phyloP scores from a whole-genome alignment of 2,329 filamentous ascomycete species.

The Diaporthe caulivora region DNA sequence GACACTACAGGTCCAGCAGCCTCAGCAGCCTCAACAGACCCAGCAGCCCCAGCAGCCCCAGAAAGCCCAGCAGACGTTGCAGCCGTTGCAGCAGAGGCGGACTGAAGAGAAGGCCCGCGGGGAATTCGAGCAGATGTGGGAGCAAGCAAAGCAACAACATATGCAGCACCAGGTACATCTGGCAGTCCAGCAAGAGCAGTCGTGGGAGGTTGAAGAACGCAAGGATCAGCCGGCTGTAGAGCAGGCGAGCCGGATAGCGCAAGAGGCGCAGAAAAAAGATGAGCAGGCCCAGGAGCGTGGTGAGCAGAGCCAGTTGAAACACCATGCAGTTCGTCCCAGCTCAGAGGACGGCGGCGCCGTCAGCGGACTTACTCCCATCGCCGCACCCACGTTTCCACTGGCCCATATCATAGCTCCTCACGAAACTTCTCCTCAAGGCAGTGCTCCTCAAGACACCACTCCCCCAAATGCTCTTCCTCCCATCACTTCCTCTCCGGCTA shows the following conservation, averaged over 20 bases:
- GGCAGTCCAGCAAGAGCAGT: neutral
- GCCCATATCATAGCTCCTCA: neutral
- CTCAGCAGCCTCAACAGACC: too few species aligned
- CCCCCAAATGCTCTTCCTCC: too few species aligned
- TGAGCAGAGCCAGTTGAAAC: neutral
- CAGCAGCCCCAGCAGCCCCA: neutral
- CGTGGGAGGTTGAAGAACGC: neutral
- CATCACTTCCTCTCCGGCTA: neutral
- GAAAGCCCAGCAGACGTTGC: too few species aligned
- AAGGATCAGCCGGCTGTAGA: neutral
- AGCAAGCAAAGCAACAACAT: neutral
- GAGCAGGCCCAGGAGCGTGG: neutral
- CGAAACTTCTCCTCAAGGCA: neutral
- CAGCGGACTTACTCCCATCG: neutral
- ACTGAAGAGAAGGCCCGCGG: too few species aligned
- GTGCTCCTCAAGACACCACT: neutral
- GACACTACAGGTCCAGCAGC: too few species aligned
- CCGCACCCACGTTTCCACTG: neutral
- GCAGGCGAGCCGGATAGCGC: neutral
- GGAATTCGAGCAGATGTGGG: neutral
- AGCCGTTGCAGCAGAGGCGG: too few species aligned
- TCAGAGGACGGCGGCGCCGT: neutral
- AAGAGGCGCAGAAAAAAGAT: neutral
- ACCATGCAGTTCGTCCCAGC: neutral
- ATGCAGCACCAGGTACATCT: neutral